A percentile compares a stretch with the other conserved stretches of the same genome.
Evolutionary conservation across 2,329 filamentous ascomycete species (phyloP).

Genomic region (Seiridium unicorne): DNA sequence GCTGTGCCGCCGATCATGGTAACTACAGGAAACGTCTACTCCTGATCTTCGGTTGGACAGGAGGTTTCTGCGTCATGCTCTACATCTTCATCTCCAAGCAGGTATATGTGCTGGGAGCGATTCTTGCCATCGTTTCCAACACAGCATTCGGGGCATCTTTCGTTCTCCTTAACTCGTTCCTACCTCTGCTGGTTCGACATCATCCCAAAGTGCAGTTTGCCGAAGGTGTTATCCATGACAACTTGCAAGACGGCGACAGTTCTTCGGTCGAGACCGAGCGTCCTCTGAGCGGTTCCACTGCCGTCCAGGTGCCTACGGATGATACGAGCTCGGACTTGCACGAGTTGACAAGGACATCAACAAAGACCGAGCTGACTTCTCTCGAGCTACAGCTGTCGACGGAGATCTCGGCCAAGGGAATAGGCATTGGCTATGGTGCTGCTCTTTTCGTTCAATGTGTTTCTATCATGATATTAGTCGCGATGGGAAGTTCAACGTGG

Average conservation of each 20-base stretch:
- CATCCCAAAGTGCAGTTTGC: slow-evolving; percentile 56
- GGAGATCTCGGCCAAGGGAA: slow-evolving; percentile 85
- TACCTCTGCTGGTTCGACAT: slow-evolving; percentile 85
- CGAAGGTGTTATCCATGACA: slow-evolving; percentile 26
- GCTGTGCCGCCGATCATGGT: slow-evolving; percentile 92
- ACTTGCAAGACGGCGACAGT: slow-evolving; percentile 30
- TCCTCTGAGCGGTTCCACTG: slow-evolving; percentile 39
- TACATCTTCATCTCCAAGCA: slow-evolving; percentile 77
- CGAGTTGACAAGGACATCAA: slow-evolving; percentile 36
- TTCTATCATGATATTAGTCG: slow-evolving; percentile 73
- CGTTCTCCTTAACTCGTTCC: slow-evolving; percentile 91
- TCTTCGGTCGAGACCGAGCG: slow-evolving; percentile 21
- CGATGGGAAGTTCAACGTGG: slow-evolving; percentile 75
- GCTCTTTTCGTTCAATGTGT: slow-evolving; percentile 81
- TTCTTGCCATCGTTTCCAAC: slow-evolving; percentile 88
- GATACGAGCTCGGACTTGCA: slow-evolving; percentile 24
- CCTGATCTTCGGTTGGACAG: slow-evolving; percentile 78
- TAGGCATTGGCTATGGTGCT: slow-evolving; percentile 90
- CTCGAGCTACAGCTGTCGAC: slow-evolving; percentile 79
- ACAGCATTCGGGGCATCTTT: slow-evolving; percentile 94
- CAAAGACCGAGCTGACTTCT: slow-evolving; percentile 52
- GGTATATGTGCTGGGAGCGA: slow-evolving; percentile 75
- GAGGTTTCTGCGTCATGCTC: slow-evolving; percentile 80
- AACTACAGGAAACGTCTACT: slow-evolving; percentile 87
- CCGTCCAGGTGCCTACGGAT: slow-evolving; percentile 42